Conservation (phyloP, 192 early-diverging fungal species). For the Coemansia sp. region DNA sequence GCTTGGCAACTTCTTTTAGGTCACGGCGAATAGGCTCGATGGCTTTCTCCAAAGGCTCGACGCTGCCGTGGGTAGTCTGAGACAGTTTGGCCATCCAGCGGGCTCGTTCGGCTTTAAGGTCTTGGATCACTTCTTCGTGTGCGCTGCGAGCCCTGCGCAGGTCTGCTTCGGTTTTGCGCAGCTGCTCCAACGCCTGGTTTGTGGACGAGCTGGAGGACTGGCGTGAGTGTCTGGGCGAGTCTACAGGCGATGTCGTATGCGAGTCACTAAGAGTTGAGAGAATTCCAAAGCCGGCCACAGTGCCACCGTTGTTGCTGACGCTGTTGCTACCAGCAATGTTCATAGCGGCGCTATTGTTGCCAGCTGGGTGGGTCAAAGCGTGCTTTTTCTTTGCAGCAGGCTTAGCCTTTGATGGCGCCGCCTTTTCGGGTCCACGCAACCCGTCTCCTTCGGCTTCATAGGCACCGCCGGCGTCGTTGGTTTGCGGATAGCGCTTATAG, state of each 20-base stretch:
- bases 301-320: neutral
- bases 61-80: neutral
- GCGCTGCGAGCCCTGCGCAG: slow-evolving; percentile 8
- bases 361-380: too few species aligned
- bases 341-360: too few species aligned
- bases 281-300: neutral
- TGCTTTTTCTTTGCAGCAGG: neutral
- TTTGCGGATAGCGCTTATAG: neutral
- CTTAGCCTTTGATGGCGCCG: neutral
- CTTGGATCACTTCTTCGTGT: slow-evolving; percentile 14
- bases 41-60: slow-evolving; percentile 7
- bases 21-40: slow-evolving; percentile 18
- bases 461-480: neutral
- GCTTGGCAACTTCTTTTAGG: slow-evolving; percentile 6
- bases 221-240: neutral
- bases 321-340: neutral
- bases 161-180: slow-evolving; percentile 8
- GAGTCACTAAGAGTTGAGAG: neutral
- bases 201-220: neutral
- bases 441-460: neutral
- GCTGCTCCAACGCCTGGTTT: slow-evolving; percentile 4
- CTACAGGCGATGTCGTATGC: neutral
- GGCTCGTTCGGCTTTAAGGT: slow-evolving; percentile 16
- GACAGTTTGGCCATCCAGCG: slow-evolving; percentile 9
- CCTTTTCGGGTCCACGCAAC: neutral